These are phyloP conservation scores for Cucumis melo DNA, from an alignment of 306 rosid genomes.

Conservation along the genomic window DNA sequence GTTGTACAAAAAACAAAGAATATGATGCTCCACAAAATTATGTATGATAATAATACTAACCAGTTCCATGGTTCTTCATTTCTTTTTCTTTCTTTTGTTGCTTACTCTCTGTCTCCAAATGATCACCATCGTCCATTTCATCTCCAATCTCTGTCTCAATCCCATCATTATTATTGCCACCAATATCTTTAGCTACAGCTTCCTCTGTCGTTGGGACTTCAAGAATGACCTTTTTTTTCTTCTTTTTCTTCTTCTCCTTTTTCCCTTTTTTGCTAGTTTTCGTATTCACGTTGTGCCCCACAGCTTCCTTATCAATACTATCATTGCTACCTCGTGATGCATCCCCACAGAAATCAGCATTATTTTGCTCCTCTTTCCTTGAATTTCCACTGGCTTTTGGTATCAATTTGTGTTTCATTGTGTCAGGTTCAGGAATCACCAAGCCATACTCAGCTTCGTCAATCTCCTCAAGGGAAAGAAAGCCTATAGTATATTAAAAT, in stretches of 20 bases:
- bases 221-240: conserved; percentile 8
- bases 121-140: conserved; percentile 1
- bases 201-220: conserved; percentile 1
- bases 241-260: conserved; percentile 18
- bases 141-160: conserved; percentile 8
- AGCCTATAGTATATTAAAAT: conserved; percentile 30
- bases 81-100: neutral
- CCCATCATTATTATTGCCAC: conserved; percentile 4
- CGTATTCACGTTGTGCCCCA: conserved; percentile 15
- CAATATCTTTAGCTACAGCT: neutral
- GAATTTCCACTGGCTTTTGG: conserved; percentile 10
- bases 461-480: conserved; percentile 84
- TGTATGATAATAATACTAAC: conserved; percentile 24
- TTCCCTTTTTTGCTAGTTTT: conserved; percentile 25
- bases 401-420: conserved; percentile 12
- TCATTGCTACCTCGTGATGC: conserved; percentile 9
- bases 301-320: conserved; percentile 10
- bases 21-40: neutral
- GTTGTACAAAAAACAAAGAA: neutral
- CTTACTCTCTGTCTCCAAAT: conserved; percentile 5
- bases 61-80: conserved; percentile 14
- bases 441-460: conserved; percentile 61
- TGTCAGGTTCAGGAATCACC: conserved; percentile 37
- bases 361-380: conserved; percentile 21
- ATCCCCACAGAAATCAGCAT: conserved; percentile 10